Evolutionary conservation across 1,284 basidiomycete species (phyloP).

Genomic region (Vanrija sp.): DNA sequence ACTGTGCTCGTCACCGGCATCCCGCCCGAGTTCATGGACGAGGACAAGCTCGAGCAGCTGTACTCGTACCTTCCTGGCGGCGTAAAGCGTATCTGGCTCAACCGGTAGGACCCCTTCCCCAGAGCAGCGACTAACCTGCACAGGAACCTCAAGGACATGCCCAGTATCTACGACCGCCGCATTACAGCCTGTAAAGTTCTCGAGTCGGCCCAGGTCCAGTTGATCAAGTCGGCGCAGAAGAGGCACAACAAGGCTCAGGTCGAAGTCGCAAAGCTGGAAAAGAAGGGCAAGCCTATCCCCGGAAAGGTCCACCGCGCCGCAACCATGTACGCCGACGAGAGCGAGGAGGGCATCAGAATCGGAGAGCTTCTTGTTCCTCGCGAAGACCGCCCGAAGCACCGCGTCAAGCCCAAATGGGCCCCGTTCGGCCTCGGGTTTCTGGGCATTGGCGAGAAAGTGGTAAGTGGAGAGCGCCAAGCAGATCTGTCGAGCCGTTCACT

Average conservation of each 20-base stretch:
- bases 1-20: constrained; percentile 74
- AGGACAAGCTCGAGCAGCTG: constrained; percentile 60
- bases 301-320: constrained; percentile 16
- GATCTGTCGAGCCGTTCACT: too few relatives aligned
- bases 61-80: constrained; percentile 71
- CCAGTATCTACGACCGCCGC: constrained; percentile 60
- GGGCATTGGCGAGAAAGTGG: constrained; percentile 66
- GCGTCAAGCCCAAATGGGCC: constrained; percentile 59
- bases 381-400: constrained; percentile 72
- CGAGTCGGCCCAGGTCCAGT: constrained; percentile 60
- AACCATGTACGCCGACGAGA: background rate
- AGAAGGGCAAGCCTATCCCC: constrained; percentile 39
- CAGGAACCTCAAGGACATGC: constrained; percentile 59
- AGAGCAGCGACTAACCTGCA: constrained; percentile 16
- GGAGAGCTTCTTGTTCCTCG: constrained; percentile 62
- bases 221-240: constrained; percentile 57
- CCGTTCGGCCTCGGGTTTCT: constrained; percentile 61
- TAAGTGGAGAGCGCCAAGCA: too few relatives aligned
- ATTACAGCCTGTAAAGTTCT: constrained; percentile 59
- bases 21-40: constrained; percentile 60
- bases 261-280: constrained; percentile 25
- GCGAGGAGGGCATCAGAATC: background rate
- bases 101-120: constrained; percentile 52
- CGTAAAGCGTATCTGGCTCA: constrained; percentile 71
- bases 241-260: constrained; percentile 49